Conservation (phyloP, 306 rosid genomes). For the Malus sylvestris region DNA sequence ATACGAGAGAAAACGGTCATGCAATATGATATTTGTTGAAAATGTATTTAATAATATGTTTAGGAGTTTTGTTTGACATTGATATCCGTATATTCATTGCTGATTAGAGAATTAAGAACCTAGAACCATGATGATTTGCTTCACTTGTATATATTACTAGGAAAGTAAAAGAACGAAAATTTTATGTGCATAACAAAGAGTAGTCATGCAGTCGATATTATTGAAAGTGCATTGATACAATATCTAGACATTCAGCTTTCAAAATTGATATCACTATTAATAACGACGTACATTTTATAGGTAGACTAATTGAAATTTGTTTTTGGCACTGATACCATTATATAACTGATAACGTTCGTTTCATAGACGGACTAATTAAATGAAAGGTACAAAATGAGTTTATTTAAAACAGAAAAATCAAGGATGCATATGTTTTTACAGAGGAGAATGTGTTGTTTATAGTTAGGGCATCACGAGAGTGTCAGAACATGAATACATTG, state of each 20-base stretch:
- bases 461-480: conserved; percentile 38
- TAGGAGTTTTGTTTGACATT: too few species aligned
- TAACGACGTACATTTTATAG: too few species aligned
- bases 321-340: not conserved
- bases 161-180: not conserved
- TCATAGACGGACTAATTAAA: not conserved
- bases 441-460: not conserved
- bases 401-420: not conserved
- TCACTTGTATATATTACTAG: not conserved
- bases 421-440: not conserved
- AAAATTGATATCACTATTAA: too few species aligned
- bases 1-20: too few species aligned
- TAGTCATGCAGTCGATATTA: not conserved
- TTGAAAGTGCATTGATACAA: not conserved
- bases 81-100: not conserved
- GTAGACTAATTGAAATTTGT: not conserved
- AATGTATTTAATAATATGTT: too few species aligned
- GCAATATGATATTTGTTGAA: not conserved
- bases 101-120: not conserved
- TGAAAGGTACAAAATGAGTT: not conserved
- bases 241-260: too few species aligned
- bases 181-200: too few species aligned
- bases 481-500: conserved; percentile 49
- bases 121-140: not conserved
- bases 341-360: not conserved